A percentile compares a stretch with the other conserved stretches of the same genome.
These are phyloP conservation scores for Eutrema salsugineum DNA, from an alignment of 441 rosid genomes.

Conservation along the genomic window DNA sequence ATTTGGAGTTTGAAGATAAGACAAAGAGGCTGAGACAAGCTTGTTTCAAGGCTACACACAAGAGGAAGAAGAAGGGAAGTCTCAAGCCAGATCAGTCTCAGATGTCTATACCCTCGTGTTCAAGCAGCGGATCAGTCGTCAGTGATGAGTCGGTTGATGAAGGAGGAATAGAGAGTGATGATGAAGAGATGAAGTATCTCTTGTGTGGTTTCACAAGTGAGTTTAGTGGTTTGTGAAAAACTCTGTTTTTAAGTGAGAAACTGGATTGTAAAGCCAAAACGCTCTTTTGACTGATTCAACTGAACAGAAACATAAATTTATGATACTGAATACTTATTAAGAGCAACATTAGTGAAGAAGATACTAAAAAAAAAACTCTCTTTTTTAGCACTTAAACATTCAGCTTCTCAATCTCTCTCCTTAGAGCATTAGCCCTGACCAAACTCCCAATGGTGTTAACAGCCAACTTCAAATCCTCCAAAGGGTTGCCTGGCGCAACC, in stretches of 20 bases:
- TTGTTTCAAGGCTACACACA: conserved; percentile 81
- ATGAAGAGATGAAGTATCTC: conserved; percentile 36
- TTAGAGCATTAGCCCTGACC: conserved; percentile 90
- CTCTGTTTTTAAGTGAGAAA: background rate
- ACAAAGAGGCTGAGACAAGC: conserved; percentile 81
- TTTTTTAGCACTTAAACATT: conserved; percentile 41
- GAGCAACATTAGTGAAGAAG: background rate
- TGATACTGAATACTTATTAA: background rate
- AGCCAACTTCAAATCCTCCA: conserved; percentile 85
- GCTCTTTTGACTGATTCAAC: conserved; percentile 21
- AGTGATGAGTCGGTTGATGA: background rate
- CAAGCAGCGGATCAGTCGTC: background rate
- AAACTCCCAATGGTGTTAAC: conserved; percentile 90
- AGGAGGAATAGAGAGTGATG: conserved; percentile 28
- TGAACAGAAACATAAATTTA: conserved; percentile 17
- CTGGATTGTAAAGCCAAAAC: conserved; percentile 24
- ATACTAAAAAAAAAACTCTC: background rate
- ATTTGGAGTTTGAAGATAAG: conserved; percentile 48
- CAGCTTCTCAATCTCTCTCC: conserved; percentile 83
- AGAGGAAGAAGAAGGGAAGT: conserved; percentile 52
- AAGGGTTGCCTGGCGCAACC: conserved; percentile 79
- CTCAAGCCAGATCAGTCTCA: background rate
- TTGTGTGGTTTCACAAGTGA: conserved; percentile 32
- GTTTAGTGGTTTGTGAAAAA: conserved; percentile 7
- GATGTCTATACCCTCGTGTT: background rate